Percentiles rank a stretch among this genome's conserved stretches.
These are phyloP conservation scores for Kalmanozyma brasiliensis DNA, from an alignment of 1,284 basidiomycete species.

Conservation along the genomic window DNA sequence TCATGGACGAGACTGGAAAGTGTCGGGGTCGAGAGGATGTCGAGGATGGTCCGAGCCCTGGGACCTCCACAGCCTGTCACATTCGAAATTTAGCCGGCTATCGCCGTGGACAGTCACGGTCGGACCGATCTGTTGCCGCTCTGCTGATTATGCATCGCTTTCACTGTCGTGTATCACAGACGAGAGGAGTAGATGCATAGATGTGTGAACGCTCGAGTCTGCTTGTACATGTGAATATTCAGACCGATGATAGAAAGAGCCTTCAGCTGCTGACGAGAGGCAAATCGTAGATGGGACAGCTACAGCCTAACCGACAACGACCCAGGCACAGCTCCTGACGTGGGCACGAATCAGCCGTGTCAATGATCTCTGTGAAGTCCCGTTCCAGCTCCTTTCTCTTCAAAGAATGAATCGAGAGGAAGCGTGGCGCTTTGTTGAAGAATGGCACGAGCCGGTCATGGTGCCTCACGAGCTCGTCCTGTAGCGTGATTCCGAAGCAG, in stretches of 20 bases:
- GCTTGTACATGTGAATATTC: too few species aligned
- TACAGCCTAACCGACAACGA: conserved; percentile 31
- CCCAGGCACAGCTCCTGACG: conserved; percentile 31
- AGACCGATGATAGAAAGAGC: neutral
- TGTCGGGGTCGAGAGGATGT: neutral
- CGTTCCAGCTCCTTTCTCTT: conserved; percentile 41
- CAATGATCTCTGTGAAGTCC: conserved; percentile 24
- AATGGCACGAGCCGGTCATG: conserved; percentile 26
- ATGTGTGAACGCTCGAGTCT: too few species aligned
- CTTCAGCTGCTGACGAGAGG: neutral
- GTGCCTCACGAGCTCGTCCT: conserved; percentile 25
- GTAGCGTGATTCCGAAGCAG: conserved; percentile 30
- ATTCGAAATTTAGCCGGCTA: too few species aligned
- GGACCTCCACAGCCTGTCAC: too few species aligned
- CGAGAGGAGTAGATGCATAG: too few species aligned
- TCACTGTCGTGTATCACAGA: too few species aligned
- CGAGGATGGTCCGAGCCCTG: conserved; percentile 2
- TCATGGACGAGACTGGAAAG: neutral
- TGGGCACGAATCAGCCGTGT: conserved; percentile 33
- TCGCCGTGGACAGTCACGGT: too few species aligned
- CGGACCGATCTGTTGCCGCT: too few species aligned
- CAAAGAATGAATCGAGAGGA: conserved; percentile 43
- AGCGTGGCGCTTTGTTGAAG: conserved; percentile 37
- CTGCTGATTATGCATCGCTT: too few species aligned
- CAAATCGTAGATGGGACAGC: conserved; percentile 27